These are phyloP conservation scores for Eleusine coracana DNA, from an alignment of 176 grass and related monocot genomes.

Conservation along the genomic window DNA sequence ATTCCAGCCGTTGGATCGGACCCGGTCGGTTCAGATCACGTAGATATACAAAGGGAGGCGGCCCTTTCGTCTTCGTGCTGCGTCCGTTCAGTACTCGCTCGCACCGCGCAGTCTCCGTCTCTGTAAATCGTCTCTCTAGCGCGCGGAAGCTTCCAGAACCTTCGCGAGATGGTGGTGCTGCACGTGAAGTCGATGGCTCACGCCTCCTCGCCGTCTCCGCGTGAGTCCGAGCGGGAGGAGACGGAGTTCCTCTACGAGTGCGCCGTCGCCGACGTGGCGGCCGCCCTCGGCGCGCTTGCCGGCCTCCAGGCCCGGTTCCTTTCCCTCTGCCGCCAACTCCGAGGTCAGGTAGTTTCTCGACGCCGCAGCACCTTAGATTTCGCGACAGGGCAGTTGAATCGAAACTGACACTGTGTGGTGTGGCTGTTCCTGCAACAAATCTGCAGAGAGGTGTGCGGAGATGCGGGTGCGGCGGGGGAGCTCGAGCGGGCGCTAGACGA, in stretches of 20 bases:
- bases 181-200: constrained; percentile 29
- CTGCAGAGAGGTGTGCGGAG: constrained; percentile 39
- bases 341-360: neutral
- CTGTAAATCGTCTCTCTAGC: neutral
- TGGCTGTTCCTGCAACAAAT: neutral
- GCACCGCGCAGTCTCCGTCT: too few species aligned
- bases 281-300: constrained; percentile 38
- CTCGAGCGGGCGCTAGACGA: constrained; percentile 60
- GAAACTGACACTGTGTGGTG: neutral
- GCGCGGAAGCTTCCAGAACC: constrained; percentile 8
- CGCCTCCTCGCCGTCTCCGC: neutral
- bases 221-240: neutral
- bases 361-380: too few species aligned
- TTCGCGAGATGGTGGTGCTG: constrained; percentile 44
- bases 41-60: too few species aligned
- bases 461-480: neutral
- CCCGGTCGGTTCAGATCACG: neutral
- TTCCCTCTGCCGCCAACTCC: constrained; percentile 41
- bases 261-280: constrained; percentile 46
- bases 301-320: constrained; percentile 44
- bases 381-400: neutral
- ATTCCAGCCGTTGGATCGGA: neutral
- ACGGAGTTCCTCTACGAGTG: constrained; percentile 59
- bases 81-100: too few species aligned
- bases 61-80: too few species aligned